Evolutionary conservation across 73 alveolate genomes (phyloP).

Genomic region (Tetrahymena borealis): DNA sequence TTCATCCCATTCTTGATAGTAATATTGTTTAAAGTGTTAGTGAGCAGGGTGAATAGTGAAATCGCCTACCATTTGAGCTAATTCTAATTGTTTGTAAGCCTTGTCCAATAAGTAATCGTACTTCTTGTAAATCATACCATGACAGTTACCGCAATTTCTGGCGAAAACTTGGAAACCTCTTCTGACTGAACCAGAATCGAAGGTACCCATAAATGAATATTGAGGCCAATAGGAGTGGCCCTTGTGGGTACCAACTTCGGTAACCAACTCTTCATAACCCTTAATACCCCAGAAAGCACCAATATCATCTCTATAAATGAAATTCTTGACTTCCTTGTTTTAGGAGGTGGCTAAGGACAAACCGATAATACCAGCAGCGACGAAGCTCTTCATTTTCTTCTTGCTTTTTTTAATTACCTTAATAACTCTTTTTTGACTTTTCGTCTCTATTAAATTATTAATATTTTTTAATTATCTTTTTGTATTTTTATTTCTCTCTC

Average conservation of each 20-base stretch:
- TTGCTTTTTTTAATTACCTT: neutral
- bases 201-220: conserved; percentile 76
- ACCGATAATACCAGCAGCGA: neutral
- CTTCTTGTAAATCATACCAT: conserved; percentile 82
- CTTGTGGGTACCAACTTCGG: conserved; percentile 82
- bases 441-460: neutral
- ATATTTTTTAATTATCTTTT: neutral
- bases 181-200: conserved; percentile 81
- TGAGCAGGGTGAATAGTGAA: conserved; percentile 86
- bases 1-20: conserved; percentile 90
- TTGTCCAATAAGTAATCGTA: conserved; percentile 82
- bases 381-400: conserved; percentile 1
- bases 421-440: neutral
- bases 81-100: conserved; percentile 84
- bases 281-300: conserved; percentile 90
- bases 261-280: conserved; percentile 93
- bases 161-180: conserved; percentile 87
- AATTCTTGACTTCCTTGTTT: conserved; percentile 29
- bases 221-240: conserved; percentile 89
- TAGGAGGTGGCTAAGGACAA: conserved; percentile 1
- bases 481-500: conserved; percentile 1
- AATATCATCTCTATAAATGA: conserved; percentile 91
- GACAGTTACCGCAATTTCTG: conserved; percentile 86
- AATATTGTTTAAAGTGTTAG: conserved; percentile 77
- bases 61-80: conserved; percentile 69